Base-by-base conservation (phyloP, 73 alveolate genomes). In the Paramecium sonneborni region DNA sequence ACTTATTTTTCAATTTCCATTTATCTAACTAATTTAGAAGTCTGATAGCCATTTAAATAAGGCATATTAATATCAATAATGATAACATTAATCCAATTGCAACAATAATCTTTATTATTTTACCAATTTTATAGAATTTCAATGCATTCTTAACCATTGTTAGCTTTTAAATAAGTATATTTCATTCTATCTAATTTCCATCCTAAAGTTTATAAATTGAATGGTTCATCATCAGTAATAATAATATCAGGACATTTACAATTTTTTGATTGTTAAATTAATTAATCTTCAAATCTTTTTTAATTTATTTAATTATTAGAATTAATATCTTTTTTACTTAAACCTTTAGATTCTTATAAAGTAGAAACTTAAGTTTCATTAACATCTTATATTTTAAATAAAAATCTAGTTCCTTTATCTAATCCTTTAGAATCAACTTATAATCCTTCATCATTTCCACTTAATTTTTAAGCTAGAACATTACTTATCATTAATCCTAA, bases 401-500 rank as follows among this genome's bases (percentile, higher is more conserved):
- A 37, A 62, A 86, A 86, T 67, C 72, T 76, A 10, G 93, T 86
- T 18, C 93, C 93, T 62, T 58, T 58, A 62, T 86, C 37, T 35
- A 86, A 5, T 35, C 85, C 93, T 15, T 86, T 85, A 44, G 62
- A 57, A 30, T 39, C 39, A 37, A 62, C 87, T 18, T 32, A 23
- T 39, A 86, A 58, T 30, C 93, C 93, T 38, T 62, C 84, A 14
- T 88, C 94, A 14, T 15, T 57, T 34, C 58, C 46, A 15, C 82
- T 76, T 32, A 89, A 37, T 23, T 89, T 70, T 11, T 89, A 34
- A 4, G 92, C 94, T 18, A 89, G 48, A 0, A 48, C 85, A 70
- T 89, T 89, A 20, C 92, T 74, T 12, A 89, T 89, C 92, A 48
- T 74, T 18, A 89, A 44, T 21, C 94, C 94, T 76, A 89, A 58